phyloP scores from a whole-genome alignment of 2,329 filamentous ascomycete species.

The Microsporum canis region DNA sequence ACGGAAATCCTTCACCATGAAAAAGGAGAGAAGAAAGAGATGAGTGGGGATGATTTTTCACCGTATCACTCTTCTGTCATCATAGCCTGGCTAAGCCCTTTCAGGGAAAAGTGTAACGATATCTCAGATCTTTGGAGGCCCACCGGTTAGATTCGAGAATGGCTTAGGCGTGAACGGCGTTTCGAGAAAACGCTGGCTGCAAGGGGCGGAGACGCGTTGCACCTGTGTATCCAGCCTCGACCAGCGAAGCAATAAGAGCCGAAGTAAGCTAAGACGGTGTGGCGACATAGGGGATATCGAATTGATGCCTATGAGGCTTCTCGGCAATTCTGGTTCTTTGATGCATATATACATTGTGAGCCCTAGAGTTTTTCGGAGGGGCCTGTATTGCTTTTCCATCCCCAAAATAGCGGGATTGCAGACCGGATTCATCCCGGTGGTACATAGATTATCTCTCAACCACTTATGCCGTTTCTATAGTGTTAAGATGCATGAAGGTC shows the following conservation, averaged over 20 bases:
- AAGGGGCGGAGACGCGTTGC: conserved; percentile 4
- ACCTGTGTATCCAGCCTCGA: background rate
- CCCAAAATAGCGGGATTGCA: background rate
- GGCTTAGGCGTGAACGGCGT: background rate
- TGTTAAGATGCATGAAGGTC: background rate
- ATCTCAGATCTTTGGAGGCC: background rate
- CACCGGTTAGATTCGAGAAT: conserved; percentile 4
- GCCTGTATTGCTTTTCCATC: background rate
- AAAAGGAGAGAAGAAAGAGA: background rate
- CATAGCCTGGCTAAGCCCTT: background rate
- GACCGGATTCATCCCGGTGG: background rate
- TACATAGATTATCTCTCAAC: background rate
- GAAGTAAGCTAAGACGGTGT: background rate
- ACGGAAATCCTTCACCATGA: background rate
- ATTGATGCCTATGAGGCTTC: background rate
- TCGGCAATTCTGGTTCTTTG: background rate
- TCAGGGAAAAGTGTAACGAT: background rate
- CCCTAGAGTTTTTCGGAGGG: background rate
- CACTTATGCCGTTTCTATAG: background rate
- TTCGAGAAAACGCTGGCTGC: conserved; percentile 3
- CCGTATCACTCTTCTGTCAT: background rate
- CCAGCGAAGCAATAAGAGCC: background rate
- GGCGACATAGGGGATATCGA: background rate
- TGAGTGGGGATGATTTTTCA: background rate
- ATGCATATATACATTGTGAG: background rate